These are phyloP conservation scores for Arthrobotrys entomopaga DNA, from an alignment of 2,329 filamentous ascomycete species.

Conservation along the genomic window DNA sequence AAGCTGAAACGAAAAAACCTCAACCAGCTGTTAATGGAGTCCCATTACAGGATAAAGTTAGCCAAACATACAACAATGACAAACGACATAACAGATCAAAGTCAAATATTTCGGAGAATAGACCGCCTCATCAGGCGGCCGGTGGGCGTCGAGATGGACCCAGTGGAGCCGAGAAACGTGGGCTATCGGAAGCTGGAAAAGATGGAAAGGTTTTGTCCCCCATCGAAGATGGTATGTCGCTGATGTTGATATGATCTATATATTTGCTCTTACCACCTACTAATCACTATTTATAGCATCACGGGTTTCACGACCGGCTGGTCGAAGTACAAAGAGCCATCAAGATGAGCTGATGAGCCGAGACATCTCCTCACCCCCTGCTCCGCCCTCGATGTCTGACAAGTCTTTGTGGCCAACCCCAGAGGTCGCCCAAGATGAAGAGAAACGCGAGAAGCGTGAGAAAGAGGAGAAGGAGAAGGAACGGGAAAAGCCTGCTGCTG, in stretches of 20 bases:
- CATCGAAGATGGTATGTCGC: slow-evolving; percentile 40
- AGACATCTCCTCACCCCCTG: slow-evolving; percentile 60
- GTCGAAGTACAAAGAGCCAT: slow-evolving; percentile 43
- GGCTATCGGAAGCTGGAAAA: slow-evolving; percentile 26
- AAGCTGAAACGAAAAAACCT: slow-evolving; percentile 37
- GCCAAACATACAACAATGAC: slow-evolving; percentile 44
- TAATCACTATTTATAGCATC: slow-evolving; percentile 18
- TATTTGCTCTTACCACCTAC: neutral
- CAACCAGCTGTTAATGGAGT: slow-evolving; percentile 41
- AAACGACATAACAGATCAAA: slow-evolving; percentile 46
- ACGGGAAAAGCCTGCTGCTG: slow-evolving; percentile 68
- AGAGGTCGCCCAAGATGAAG: slow-evolving; percentile 78
- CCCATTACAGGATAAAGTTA: slow-evolving; percentile 36
- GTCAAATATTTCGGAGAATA: slow-evolving; percentile 40
- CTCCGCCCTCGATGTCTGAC: slow-evolving; percentile 77
- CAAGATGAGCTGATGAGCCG: slow-evolving; percentile 58
- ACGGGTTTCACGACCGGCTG: slow-evolving; percentile 34
- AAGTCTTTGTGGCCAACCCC: slow-evolving; percentile 89
- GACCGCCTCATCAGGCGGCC: slow-evolving; percentile 26
- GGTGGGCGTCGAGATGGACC: slow-evolving; percentile 43
- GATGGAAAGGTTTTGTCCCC: slow-evolving; percentile 37
- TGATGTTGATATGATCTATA: no score
- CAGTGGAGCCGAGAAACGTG: slow-evolving; percentile 37
- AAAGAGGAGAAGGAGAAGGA: slow-evolving; percentile 70
- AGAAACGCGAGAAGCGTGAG: slow-evolving; percentile 72